Base-by-base conservation (phyloP, 768 basidiomycete genomes). In the Collybiopsis luxurians region DNA sequence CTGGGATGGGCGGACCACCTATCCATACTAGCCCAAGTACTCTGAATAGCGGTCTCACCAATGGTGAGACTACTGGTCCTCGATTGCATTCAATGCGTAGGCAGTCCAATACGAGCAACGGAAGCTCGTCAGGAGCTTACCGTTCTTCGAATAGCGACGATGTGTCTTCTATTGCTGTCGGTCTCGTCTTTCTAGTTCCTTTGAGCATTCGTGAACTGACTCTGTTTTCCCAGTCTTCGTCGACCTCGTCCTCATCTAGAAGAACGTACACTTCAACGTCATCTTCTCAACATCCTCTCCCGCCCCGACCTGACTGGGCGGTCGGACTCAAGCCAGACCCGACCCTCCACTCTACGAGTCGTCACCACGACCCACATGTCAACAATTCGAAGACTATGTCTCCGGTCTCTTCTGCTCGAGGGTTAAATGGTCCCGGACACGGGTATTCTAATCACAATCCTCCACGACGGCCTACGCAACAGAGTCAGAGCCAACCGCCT, bases 251-350 rank as follows among this genome's bases (percentile, higher is more conserved):
- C 0, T 90, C 89, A 1, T 92, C 91, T 38, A 81, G 87, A 38
- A 80, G 84, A 60, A 90, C 89, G 5, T 89, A 81, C 61, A 89
- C 88, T 1, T 90, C 90, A 31, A 82, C 81, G 1, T 76, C 87
- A 4, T 90, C 90, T 2, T 21, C 80, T 79, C 78, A 91, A 72
- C 84, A 86, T 56, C 92, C 91, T 13, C 77, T 94, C 38, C 92
- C 92, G 3, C 74, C 90, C 2, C 79, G 92, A 56, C 92, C 92
- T 39, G 92, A 94, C 67, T 94, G 92, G 92, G 91, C 92, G 17
- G 89, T 93, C 3, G 90, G 90, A 15, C 75, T 93, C 31, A 90
- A 87, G 67, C 82, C 90, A 0, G 86, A 90, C 58, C 85, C 86
- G 27, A 88, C 83, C 12, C 69, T 89, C 26, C 81, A 88, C 60